Conservation (phyloP, 2,329 filamentous ascomycete species). For the Cryphonectria parasitica region DNA sequence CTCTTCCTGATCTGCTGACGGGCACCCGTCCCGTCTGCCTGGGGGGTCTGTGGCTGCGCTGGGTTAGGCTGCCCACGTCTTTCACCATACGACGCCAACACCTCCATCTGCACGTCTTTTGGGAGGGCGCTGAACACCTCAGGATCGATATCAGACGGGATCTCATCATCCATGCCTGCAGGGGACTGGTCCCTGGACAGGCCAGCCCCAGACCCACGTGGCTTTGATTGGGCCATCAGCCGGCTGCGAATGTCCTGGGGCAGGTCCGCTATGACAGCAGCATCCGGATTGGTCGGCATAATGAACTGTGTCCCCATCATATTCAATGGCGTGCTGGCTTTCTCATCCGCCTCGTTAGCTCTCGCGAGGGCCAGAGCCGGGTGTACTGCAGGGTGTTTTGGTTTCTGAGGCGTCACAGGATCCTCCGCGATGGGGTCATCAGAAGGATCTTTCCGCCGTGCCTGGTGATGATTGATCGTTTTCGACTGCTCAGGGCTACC, state of each 20-base stretch:
- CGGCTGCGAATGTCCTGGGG: constrained; percentile 81
- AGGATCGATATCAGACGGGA: constrained; percentile 80
- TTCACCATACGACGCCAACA: constrained; percentile 71
- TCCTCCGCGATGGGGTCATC: constrained; percentile 61
- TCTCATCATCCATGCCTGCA: constrained; percentile 36
- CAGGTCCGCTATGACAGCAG: constrained; percentile 79
- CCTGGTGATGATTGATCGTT: constrained; percentile 30
- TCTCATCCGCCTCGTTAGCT: constrained; percentile 53
- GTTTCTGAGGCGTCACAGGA: constrained; percentile 56
- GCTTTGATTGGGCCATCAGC: constrained; percentile 63
- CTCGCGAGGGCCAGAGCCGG: constrained; percentile 57
- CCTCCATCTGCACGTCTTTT: constrained; percentile 81
- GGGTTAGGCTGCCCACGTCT: constrained; percentile 38
- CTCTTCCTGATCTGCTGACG: constrained; percentile 57
- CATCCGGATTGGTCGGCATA: constrained; percentile 81
- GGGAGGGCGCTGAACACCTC: constrained; percentile 84
- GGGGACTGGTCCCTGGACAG: constrained; percentile 39
- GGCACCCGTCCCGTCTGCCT: constrained; percentile 58
- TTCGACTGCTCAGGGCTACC: constrained; percentile 43
- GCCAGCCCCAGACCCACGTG: constrained; percentile 30
- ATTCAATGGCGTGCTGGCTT: constrained; percentile 73
- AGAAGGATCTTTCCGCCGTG: constrained; percentile 36
- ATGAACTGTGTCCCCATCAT: constrained; percentile 89
- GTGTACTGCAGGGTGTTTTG: constrained; percentile 48
- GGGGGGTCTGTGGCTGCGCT: constrained; percentile 54